Evolutionary conservation across 2,329 filamentous ascomycete species (phyloP), one percentile per base, ranked within the genome.

Genomic region (Phaeophleospora eucalypticola): DNA sequence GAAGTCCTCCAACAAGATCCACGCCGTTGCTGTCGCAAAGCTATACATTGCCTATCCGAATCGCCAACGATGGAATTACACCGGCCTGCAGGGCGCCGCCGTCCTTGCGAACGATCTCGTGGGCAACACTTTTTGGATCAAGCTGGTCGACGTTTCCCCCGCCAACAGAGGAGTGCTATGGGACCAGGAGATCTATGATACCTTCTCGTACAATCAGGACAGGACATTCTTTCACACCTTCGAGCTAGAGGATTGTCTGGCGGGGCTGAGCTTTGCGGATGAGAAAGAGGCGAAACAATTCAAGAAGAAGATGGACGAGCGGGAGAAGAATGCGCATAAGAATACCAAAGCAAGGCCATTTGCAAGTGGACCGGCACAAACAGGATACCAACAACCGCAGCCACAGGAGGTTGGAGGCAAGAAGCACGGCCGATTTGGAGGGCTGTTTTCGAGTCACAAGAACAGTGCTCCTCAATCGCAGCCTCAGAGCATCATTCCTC

Each of bases 251-350:
- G 83, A 94, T 54, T 97, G 89, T 62, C 73, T 94, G 51, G 93
- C 89, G 4, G 93, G 84, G 0, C 73, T 98, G 50, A 95, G 89
- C 18, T 98, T 98, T 63, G 83, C 86, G 51, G 93, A 97, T 68
- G 93, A 97, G 74, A 97, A 96, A 70, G 93, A 98, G 72, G 93
- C 93, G 27, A 94, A 88, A 71, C 87, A 88, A 49, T 97, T 98
- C 72, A 84, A 90, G 70, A 95, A 96, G 78, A 97, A 96, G 76
- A 87, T 98, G 80, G 85, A 93, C 59, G 90, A 96, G 65, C 80
- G 90, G 56, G 90, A 97, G 72, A 96, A 95, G 79, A 90, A 91
- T 71, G 91, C 89, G 34, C 91, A 85, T 72, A 94, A 94, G 72
- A 83, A 84, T 53, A 96, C 90, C 2, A 83, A 76, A 66, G 78